These are phyloP conservation scores for Saccharomycopsis schoenii DNA, from an alignment of 805 yeast species.

Conservation along the genomic window DNA sequence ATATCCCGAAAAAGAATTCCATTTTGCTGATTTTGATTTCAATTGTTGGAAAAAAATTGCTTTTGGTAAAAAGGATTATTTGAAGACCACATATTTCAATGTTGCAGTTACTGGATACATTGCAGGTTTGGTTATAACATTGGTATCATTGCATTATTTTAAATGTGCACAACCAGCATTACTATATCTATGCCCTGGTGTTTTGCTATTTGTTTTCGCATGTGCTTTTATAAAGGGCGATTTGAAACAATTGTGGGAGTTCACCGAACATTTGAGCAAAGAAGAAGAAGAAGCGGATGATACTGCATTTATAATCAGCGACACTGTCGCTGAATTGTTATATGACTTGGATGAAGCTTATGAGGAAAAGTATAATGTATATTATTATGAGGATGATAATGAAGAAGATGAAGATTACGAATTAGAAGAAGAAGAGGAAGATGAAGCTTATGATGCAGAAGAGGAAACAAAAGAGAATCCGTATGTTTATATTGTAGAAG, in stretches of 20 bases:
- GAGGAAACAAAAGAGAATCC: constrained; percentile 9
- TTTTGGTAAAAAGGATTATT: constrained; percentile 19
- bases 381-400: constrained; percentile 1
- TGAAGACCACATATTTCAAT: constrained; percentile 34
- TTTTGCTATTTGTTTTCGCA: constrained; percentile 27
- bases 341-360: neutral
- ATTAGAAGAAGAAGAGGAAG: constrained; percentile 14
- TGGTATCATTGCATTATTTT: constrained; percentile 30
- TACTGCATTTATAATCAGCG: constrained; percentile 6
- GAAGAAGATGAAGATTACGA: constrained; percentile 10
- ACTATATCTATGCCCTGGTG: constrained; percentile 48
- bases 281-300: constrained; percentile 15
- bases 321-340: neutral
- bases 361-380: constrained; percentile 16
- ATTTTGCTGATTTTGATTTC: constrained; percentile 18
- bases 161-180: constrained; percentile 58
- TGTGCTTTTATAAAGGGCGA: constrained; percentile 36
- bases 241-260: constrained; percentile 31
- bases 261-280: constrained; percentile 21
- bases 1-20: constrained; percentile 28
- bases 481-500: constrained; percentile 2
- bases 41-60: neutral
- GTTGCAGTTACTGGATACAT: constrained; percentile 38
- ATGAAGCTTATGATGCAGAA: constrained; percentile 6
- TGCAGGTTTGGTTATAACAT: constrained; percentile 36